A percentile compares a stretch with the other conserved stretches of the same genome.
Evolutionary conservation across 1,139 yeast species (phyloP).

Genomic region (Taphrina confusa): DNA sequence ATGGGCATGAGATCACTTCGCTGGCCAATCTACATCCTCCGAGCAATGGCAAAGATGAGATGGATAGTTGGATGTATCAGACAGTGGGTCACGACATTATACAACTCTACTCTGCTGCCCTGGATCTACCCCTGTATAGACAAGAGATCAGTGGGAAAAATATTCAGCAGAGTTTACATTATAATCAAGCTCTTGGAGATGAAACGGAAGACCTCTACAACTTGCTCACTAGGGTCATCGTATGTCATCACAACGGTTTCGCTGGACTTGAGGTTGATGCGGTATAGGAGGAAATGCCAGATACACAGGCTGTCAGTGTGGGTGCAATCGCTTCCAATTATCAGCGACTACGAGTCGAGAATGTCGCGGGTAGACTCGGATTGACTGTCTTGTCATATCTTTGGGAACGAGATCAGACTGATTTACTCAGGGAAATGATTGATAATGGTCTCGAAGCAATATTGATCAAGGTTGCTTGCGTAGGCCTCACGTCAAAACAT

Average conservation of each 20-base stretch:
- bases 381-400: conserved; percentile 70
- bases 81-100: conserved; percentile 93
- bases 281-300: conserved; percentile 58
- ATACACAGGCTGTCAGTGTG: conserved; percentile 80
- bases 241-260: background rate
- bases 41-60: conserved; percentile 55
- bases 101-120: conserved; percentile 63
- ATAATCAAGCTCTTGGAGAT: conserved; percentile 62
- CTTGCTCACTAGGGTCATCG: conserved; percentile 49
- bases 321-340: conserved; percentile 94
- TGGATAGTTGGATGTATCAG: conserved; percentile 96
- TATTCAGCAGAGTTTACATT: conserved; percentile 67
- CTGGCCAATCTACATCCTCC: conserved; percentile 80
- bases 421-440: conserved; percentile 82
- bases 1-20: conserved; percentile 83
- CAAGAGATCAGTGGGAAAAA: conserved; percentile 66
- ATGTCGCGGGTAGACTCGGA: conserved; percentile 74
- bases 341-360: conserved; percentile 89
- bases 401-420: conserved; percentile 85
- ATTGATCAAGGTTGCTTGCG: conserved; percentile 87
- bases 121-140: conserved; percentile 77
- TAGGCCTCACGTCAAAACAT: conserved; percentile 63
- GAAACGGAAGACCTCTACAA: conserved; percentile 79
- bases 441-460: conserved; percentile 73
- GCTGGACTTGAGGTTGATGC: background rate